These are phyloP conservation scores for Ceratocystis lukuohia DNA, from an alignment of 2,329 filamentous ascomycete genomes.

Conservation along the genomic window DNA sequence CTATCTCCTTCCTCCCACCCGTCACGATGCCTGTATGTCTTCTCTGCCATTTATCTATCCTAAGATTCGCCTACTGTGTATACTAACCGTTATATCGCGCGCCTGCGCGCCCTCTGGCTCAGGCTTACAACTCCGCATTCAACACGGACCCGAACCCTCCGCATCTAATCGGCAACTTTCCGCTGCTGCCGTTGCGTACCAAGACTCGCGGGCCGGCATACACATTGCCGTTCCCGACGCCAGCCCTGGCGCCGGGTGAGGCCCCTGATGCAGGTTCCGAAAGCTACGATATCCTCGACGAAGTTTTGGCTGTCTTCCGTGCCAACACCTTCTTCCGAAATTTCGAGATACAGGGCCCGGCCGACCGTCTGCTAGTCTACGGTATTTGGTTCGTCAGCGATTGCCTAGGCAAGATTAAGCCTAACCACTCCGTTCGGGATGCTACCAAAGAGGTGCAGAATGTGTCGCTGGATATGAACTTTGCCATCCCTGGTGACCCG, in stretches of 20 bases:
- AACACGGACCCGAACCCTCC: constrained; percentile 58
- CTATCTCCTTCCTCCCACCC: neutral
- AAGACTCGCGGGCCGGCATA: constrained; percentile 92
- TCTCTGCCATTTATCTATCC: neutral
- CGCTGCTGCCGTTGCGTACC: constrained; percentile 84
- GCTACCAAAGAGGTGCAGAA: constrained; percentile 70
- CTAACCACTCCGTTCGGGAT: constrained; percentile 47
- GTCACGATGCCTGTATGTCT: constrained; percentile 8
- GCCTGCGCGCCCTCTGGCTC: neutral
- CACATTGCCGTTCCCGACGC: constrained; percentile 52
- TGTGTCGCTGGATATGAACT: constrained; percentile 80
- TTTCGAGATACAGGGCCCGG: constrained; percentile 95
- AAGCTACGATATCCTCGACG: constrained; percentile 92
- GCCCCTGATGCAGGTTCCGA: constrained; percentile 72
- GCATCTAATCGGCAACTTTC: constrained; percentile 70
- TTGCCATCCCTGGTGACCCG: constrained; percentile 86
- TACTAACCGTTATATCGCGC: too few relatives aligned
- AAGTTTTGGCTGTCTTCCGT: constrained; percentile 82
- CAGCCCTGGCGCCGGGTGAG: constrained; percentile 45
- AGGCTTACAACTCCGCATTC: constrained; percentile 99
- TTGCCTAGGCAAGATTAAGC: constrained; percentile 76
- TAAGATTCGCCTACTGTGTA: too few relatives aligned
- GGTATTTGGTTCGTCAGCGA: constrained; percentile 92
- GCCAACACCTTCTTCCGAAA: constrained; percentile 99
- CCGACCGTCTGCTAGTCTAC: constrained; percentile 89